Evolutionary conservation across 108 stramenopile species (phyloP).

Genomic region (Hondaea fermentalgiana): DNA sequence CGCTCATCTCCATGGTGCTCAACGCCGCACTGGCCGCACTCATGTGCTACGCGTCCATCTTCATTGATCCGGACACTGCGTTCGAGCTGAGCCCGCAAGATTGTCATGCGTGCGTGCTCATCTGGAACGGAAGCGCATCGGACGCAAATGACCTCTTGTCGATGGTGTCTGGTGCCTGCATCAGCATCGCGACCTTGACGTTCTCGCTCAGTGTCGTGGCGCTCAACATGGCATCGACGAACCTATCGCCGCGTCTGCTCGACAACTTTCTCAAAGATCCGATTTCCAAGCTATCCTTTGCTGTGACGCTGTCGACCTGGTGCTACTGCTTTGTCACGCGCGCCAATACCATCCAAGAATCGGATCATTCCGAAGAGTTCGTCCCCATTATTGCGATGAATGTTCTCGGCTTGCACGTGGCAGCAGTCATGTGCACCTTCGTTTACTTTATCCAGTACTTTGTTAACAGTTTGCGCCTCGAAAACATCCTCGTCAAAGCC

Average conservation of each 20-base stretch:
- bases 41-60: not conserved
- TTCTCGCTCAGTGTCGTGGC: not conserved
- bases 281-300: not conserved
- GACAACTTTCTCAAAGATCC: not conserved
- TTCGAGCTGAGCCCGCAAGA: not conserved
- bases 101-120: not conserved
- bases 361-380: not conserved
- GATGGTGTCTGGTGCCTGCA: not conserved
- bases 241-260: not conserved
- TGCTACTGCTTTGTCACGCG: not conserved
- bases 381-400: not conserved
- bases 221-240: not conserved
- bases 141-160: not conserved
- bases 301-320: not conserved
- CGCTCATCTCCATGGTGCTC: not conserved
- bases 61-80: not conserved
- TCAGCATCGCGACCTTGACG: not conserved
- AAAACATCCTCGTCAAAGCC: not conserved
- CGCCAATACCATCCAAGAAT: not conserved
- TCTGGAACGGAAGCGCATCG: not conserved
- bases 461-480: not conserved
- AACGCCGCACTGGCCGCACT: not conserved
- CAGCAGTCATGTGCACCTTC: not conserved
- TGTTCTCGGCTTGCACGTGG: not conserved
- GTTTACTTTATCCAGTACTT: not conserved